Conservation (phyloP, 2,329 filamentous ascomycete genomes). For the Fonsecaea monophora region DNA sequence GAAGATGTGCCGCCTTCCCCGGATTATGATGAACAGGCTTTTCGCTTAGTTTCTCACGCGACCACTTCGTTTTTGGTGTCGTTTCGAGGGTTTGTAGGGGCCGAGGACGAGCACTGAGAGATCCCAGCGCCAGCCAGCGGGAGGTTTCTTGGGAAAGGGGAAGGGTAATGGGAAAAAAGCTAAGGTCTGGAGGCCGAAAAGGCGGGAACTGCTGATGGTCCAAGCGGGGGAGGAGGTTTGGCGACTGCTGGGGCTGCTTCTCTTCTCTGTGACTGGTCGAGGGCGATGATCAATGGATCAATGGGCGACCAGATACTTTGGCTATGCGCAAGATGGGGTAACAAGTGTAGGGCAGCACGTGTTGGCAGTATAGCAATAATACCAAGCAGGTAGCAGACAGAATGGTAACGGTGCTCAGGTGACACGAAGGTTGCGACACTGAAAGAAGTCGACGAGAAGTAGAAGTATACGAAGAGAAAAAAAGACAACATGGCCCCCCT, state of each 20-base stretch:
- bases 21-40: constrained; percentile 27
- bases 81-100: background rate
- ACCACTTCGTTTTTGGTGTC: background rate
- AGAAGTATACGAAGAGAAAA: background rate
- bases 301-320: background rate
- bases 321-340: background rate
- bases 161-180: background rate
- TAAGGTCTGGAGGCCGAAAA: constrained; percentile 8
- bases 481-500: background rate
- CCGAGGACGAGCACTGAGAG: constrained; percentile 8
- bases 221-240: constrained; percentile 12
- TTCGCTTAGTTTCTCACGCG: constrained; percentile 26
- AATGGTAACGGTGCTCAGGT: constrained; percentile 9
- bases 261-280: background rate
- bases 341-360: constrained; percentile 2
- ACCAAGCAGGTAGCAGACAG: background rate
- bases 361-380: background rate
- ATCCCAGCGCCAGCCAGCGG: background rate
- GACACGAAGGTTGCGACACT: constrained; percentile 6
- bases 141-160: background rate
- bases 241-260: background rate
- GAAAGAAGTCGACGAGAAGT: background rate
- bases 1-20: constrained; percentile 26
- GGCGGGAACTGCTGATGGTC: constrained; percentile 14
- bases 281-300: constrained; percentile 9